phyloP scores from a whole-genome alignment of 345 rosid genomes.

The Acer campestre region DNA sequence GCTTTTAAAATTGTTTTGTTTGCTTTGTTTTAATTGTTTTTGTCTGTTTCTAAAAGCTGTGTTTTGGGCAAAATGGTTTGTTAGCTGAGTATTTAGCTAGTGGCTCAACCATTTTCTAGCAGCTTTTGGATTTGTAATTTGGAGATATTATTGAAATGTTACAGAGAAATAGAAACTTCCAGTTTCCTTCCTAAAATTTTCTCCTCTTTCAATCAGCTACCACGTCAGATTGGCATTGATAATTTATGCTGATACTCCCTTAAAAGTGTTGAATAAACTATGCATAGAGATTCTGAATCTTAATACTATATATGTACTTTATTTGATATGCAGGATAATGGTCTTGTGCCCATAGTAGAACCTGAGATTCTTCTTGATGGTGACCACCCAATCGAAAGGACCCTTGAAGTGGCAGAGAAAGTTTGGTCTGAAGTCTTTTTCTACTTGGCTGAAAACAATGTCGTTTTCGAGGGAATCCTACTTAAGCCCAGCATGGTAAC shows the following conservation, averaged over 20 bases:
- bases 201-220: no score
- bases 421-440: slow-evolving; percentile 97
- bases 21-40: no score
- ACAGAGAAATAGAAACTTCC: no score
- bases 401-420: slow-evolving; percentile 95
- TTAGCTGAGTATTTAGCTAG: no score
- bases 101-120: no score
- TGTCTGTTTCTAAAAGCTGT: no score
- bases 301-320: not conserved
- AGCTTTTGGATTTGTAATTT: no score
- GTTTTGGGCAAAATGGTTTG: no score
- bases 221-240: not conserved
- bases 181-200: no score
- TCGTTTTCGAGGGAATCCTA: slow-evolving; percentile 82
- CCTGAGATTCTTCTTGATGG: slow-evolving; percentile 99
- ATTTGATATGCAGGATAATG: slow-evolving; percentile 64
- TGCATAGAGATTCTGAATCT: not conserved
- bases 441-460: slow-evolving; percentile 94
- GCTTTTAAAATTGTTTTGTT: no score
- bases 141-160: no score
- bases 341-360: slow-evolving; percentile 97
- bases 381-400: slow-evolving; percentile 90
- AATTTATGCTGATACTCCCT: not conserved
- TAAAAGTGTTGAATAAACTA: not conserved
- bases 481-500: slow-evolving; percentile 99